Percentiles rank a stretch among this genome's conserved stretches.
Conservation (phyloP, 192 early-diverging fungal species). For the Coemansia sp. region DNA sequence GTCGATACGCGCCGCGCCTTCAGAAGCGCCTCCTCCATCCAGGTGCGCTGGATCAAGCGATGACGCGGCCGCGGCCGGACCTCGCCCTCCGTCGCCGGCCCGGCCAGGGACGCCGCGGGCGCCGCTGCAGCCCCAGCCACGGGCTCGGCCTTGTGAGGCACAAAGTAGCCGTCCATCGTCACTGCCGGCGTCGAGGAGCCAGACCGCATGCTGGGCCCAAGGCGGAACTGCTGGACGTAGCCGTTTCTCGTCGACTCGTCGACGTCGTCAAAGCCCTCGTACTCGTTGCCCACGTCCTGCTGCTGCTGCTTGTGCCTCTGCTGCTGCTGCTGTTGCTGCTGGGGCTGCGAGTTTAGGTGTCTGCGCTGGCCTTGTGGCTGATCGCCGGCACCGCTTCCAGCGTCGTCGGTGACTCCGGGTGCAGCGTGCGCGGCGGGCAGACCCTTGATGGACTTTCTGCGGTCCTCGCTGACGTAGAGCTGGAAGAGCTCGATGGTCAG, state of each 20-base stretch:
- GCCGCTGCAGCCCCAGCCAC: neutral
- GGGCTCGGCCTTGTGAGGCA: constrained; percentile 15
- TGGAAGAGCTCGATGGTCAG: constrained; percentile 55
- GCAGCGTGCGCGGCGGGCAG: neutral
- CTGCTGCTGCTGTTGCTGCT: neutral
- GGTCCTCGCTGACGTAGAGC: constrained; percentile 52
- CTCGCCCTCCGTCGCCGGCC: constrained; percentile 1
- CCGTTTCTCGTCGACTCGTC: constrained; percentile 17
- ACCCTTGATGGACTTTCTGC: constrained; percentile 16
- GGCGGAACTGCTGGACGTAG: constrained; percentile 53
- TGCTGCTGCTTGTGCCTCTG: neutral
- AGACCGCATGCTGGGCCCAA: constrained; percentile 47
- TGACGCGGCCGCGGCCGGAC: constrained; percentile 38
- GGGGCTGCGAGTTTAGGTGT: too few relatives aligned
- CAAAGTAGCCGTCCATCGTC: constrained; percentile 55
- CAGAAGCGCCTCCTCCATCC: constrained; percentile 55
- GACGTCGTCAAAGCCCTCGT: constrained; percentile 14
- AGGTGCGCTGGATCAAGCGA: constrained; percentile 49
- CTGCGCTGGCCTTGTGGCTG: too few relatives aligned
- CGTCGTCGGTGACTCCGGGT: neutral
- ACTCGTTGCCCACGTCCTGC: constrained; percentile 1
- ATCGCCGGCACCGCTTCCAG: too few relatives aligned
- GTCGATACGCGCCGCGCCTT: constrained; percentile 53
- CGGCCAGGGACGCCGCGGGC: constrained; percentile 1
- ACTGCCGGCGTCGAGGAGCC: constrained; percentile 49